Evolutionary conservation across 139 green algal genomes (phyloP).

Genomic region (Chlamydomonas schloesseri): DNA sequence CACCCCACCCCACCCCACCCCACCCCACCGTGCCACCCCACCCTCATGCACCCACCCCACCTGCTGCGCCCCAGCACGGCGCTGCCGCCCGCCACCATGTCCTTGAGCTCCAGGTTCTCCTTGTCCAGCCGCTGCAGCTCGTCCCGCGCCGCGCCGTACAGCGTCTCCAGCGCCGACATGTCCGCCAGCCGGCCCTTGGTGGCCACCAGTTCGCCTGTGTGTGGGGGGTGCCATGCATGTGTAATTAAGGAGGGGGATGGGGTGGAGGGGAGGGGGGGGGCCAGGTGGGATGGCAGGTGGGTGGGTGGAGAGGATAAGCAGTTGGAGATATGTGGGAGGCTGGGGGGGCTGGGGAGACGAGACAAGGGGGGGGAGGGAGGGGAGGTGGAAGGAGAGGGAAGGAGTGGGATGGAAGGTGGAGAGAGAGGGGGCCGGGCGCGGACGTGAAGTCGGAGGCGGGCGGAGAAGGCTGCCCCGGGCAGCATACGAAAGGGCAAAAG

Average conservation of each 20-base stretch:
- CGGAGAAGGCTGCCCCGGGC: too few species aligned
- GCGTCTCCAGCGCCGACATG: slow-evolving; percentile 42
- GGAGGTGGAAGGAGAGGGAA: too few species aligned
- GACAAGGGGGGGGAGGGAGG: neutral
- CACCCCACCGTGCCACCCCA: neutral
- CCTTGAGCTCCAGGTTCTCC: slow-evolving; percentile 60
- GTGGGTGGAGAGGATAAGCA: neutral
- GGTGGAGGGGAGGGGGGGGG: neutral
- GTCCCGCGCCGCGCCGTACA: slow-evolving; percentile 52
- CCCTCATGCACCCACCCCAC: neutral
- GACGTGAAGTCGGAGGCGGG: too few species aligned
- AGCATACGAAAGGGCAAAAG: too few species aligned
- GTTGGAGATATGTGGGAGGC: neutral
- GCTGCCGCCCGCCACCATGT: slow-evolving; percentile 38
- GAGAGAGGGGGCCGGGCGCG: too few species aligned
- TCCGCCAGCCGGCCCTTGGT: slow-evolving; percentile 53
- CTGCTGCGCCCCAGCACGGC: slow-evolving; percentile 24
- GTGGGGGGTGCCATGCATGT: too few species aligned
- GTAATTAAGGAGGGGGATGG: neutral
- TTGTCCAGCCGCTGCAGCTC: slow-evolving; percentile 59
- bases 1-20: neutral
- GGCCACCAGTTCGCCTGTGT: slow-evolving; percentile 50
- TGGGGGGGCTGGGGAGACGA: neutral
- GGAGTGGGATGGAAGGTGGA: too few species aligned
- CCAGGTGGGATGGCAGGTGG: too few species aligned